Percentiles rank a stretch among this genome's conserved stretches.
phyloP scores from a whole-genome alignment of 106 monocot genomes.

The Acorus calamus region DNA sequence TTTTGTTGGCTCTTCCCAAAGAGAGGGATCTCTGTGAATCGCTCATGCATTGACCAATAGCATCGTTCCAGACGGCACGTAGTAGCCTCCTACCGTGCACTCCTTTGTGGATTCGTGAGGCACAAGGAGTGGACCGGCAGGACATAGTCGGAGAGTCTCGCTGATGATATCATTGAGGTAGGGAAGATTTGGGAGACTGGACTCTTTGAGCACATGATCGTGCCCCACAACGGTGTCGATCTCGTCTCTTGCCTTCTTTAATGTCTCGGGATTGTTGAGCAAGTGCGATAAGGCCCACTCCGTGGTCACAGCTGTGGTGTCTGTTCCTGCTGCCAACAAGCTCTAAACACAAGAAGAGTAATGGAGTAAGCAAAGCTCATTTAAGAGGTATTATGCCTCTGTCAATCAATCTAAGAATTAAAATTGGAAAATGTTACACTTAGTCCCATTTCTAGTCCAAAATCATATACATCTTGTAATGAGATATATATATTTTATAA shows the following conservation, averaged over 20 bases:
- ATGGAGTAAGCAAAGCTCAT: constrained; percentile 1
- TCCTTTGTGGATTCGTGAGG: constrained; percentile 20
- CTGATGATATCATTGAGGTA: constrained; percentile 10
- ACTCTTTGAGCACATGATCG: neutral
- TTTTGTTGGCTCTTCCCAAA: constrained; percentile 19
- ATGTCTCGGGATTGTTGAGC: constrained; percentile 10
- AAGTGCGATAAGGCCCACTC: constrained; percentile 34
- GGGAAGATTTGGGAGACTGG: constrained; percentile 12
- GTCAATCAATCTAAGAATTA: too few species aligned
- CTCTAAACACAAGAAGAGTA: neutral
- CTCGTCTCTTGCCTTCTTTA: constrained; percentile 13
- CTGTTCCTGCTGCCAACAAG: constrained; percentile 10
- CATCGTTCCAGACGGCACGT: constrained; percentile 17
- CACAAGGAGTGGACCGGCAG: constrained; percentile 12
- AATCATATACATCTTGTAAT: too few species aligned
- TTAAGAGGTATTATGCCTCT: too few species aligned
- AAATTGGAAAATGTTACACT: too few species aligned
- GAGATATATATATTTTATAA: too few species aligned
- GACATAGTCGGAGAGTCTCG: constrained; percentile 24
- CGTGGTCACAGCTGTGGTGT: constrained; percentile 19
- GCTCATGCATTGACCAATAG: constrained; percentile 21
- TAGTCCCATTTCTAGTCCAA: too few species aligned
- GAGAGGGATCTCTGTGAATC: constrained; percentile 12
- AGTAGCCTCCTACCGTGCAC: constrained; percentile 23
- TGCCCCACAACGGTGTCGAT: neutral